A percentile compares a stretch with the other conserved stretches of the same genome.
phyloP scores from a whole-genome alignment of 306 rosid species.

The Sophora flavescens region DNA sequence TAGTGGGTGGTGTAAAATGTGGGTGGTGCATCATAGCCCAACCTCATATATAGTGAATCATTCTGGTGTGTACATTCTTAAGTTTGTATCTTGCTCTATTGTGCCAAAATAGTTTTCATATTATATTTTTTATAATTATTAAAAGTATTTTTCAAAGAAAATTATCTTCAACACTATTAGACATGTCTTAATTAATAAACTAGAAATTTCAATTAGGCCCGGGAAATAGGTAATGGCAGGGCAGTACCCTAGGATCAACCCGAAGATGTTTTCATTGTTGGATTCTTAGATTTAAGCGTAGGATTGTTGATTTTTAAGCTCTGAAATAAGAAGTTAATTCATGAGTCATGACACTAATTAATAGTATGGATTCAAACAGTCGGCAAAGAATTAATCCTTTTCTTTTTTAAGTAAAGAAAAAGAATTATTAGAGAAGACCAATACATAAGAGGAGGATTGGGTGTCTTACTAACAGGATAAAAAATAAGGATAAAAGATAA shows the following conservation, averaged over 20 bases:
- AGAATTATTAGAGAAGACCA: not conserved
- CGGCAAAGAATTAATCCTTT: not conserved
- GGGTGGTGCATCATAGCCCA: too few relatives aligned
- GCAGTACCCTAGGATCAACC: slow-evolving; percentile 1
- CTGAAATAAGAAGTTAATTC: slow-evolving; percentile 2
- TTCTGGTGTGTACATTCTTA: too few relatives aligned
- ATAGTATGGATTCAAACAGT: not conserved
- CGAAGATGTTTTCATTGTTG: slow-evolving; percentile 2
- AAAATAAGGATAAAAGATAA: not conserved
- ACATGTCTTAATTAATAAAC: slow-evolving; percentile 1
- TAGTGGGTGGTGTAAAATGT: too few relatives aligned
- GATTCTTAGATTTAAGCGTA: not conserved
- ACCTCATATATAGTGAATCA: too few relatives aligned
- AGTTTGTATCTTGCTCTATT: too few relatives aligned
- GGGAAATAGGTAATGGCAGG: not conserved
- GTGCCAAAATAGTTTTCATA: not conserved
- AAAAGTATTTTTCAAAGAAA: slow-evolving; percentile 9
- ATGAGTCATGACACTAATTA: not conserved
- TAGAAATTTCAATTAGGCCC: slow-evolving; percentile 21
- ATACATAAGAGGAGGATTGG: not conserved
- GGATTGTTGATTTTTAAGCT: not conserved
- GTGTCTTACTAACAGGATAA: not conserved
- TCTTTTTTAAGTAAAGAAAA: not conserved
- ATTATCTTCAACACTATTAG: not conserved
- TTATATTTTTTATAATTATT: not conserved